Conservation (phyloP, 2,329 filamentous ascomycete genomes). For the Alternaria atra region DNA sequence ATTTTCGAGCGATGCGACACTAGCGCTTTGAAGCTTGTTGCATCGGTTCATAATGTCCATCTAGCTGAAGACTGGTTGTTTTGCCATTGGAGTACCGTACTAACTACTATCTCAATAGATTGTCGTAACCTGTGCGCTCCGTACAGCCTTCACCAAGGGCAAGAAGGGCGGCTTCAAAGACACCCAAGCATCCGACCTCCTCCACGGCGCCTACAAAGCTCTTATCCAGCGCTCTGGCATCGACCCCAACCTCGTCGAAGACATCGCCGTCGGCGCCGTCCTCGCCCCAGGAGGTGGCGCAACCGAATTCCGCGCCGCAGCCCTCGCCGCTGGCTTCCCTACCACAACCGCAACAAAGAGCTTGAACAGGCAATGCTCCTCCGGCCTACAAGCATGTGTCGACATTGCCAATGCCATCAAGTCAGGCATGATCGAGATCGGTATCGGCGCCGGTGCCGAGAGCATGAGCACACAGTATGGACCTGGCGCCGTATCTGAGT, state of each 20-base stretch:
- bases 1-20: neutral
- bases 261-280: slow-evolving; percentile 90
- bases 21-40: neutral
- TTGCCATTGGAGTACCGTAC: neutral
- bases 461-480: slow-evolving; percentile 95
- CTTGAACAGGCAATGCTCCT: slow-evolving; percentile 94
- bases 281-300: slow-evolving; percentile 92
- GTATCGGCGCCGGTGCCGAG: slow-evolving; percentile 93
- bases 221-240: slow-evolving; percentile 87
- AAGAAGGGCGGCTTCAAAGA: slow-evolving; percentile 97
- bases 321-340: slow-evolving; percentile 89
- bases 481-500: slow-evolving; percentile 86
- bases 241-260: slow-evolving; percentile 87
- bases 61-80: neutral
- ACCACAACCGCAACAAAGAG: slow-evolving; percentile 83
- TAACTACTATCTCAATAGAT: slow-evolving; percentile 55
- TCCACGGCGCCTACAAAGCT: slow-evolving; percentile 82
- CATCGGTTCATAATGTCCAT: neutral
- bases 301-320: slow-evolving; percentile 94
- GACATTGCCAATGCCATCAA: slow-evolving; percentile 95
- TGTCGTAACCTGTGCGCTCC: slow-evolving; percentile 90
- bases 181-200: slow-evolving; percentile 84
- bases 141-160: slow-evolving; percentile 90
- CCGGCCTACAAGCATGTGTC: slow-evolving; percentile 88
- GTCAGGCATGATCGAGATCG: slow-evolving; percentile 91